phyloP scores from a whole-genome alignment of 768 basidiomycete species.

The Tricholoma saponaceum region DNA sequence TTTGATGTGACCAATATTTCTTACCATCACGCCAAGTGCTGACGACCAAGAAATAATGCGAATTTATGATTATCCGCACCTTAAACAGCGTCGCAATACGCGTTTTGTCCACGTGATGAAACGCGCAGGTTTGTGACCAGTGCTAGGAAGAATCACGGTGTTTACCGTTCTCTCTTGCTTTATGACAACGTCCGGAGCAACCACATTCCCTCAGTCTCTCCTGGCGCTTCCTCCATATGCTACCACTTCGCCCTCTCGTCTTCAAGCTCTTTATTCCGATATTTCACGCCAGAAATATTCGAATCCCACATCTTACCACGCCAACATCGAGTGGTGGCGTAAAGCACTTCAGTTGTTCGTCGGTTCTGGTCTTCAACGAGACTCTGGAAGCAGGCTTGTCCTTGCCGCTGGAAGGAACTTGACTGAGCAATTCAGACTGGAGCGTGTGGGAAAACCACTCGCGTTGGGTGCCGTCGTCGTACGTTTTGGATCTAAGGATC shows the following conservation, averaged over 20 bases:
- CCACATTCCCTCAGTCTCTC: slow-evolving; percentile 9
- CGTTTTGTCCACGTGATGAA: neutral
- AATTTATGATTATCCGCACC: too few relatives aligned
- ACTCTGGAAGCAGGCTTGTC: slow-evolving; percentile 47
- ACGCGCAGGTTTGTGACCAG: too few relatives aligned
- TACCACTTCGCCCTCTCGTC: slow-evolving; percentile 46
- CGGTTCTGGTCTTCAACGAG: slow-evolving; percentile 49
- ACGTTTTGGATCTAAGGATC: slow-evolving; percentile 29
- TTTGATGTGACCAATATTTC: too few relatives aligned
- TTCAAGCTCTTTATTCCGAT: slow-evolving; percentile 85
- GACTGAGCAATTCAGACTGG: slow-evolving; percentile 56
- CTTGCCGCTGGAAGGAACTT: slow-evolving; percentile 52
- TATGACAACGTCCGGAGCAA: slow-evolving; percentile 1
- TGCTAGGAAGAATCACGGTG: too few relatives aligned
- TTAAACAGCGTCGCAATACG: too few relatives aligned
- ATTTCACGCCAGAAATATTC: slow-evolving; percentile 79
- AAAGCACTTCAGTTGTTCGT: slow-evolving; percentile 58
- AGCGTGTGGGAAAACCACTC: slow-evolving; percentile 73
- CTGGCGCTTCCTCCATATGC: slow-evolving; percentile 41
- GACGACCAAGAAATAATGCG: too few relatives aligned
- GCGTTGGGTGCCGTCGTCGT: slow-evolving; percentile 71
- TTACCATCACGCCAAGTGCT: too few relatives aligned
- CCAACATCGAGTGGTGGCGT: slow-evolving; percentile 89
- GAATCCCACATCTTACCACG: slow-evolving; percentile 77
- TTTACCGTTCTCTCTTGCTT: neutral